A percentile compares a stretch with the other conserved stretches of the same genome.
These are phyloP conservation scores for Suhomyces faveliae DNA, from an alignment of 805 yeast genomes.

Conservation along the genomic window DNA sequence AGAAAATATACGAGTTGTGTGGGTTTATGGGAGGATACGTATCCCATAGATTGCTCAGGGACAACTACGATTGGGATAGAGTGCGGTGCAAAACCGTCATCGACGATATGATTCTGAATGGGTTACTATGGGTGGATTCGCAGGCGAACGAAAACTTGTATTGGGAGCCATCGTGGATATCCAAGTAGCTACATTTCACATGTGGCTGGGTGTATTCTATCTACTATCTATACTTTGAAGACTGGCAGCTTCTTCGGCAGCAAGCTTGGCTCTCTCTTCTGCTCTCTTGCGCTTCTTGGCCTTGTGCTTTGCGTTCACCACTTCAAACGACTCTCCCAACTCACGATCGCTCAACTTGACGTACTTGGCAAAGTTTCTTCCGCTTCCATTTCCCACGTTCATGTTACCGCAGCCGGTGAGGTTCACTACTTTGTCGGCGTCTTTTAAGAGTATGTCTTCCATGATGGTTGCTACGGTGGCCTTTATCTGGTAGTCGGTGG, in stretches of 20 bases:
- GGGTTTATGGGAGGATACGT: constrained; percentile 74
- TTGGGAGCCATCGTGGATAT: constrained; percentile 79
- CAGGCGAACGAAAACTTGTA: constrained; percentile 44
- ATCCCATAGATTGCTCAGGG: constrained; percentile 58
- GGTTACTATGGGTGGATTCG: constrained; percentile 82
- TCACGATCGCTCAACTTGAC: constrained; percentile 57
- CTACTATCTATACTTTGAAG: not conserved
- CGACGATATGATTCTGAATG: constrained; percentile 77
- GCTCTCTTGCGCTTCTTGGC: constrained; percentile 32
- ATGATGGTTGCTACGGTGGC: constrained; percentile 51
- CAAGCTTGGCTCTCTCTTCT: constrained; percentile 2
- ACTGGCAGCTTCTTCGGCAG: not conserved
- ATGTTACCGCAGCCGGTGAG: constrained; percentile 31
- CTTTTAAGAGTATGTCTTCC: constrained; percentile 32
- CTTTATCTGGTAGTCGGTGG: constrained; percentile 59
- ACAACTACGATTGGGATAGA: constrained; percentile 73
- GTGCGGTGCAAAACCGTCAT: constrained; percentile 61
- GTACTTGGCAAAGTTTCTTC: constrained; percentile 57
- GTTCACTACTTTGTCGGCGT: constrained; percentile 13
- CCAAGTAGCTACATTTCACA: constrained; percentile 6
- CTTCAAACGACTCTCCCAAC: constrained; percentile 62
- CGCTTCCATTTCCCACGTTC: constrained; percentile 78
- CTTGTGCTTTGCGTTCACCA: constrained; percentile 62
- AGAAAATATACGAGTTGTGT: constrained; percentile 69
- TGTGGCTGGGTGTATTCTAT: not conserved